Evolutionary conservation across 2,329 filamentous ascomycete genomes (phyloP).

Genomic region (Phaeosphaeria sp.): DNA sequence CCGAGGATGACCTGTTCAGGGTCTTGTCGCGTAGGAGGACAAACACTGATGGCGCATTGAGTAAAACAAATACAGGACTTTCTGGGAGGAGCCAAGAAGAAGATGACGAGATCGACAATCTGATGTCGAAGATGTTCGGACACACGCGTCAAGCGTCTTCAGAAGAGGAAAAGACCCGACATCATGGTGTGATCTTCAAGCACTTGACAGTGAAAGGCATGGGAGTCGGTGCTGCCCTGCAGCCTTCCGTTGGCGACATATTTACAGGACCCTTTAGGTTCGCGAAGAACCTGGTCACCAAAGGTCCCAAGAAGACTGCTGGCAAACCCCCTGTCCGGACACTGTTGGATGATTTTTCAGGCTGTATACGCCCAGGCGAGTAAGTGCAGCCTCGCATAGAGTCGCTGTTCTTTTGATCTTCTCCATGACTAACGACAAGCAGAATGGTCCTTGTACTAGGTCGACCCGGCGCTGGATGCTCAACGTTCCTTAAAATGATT

Average conservation of each 20-base stretch:
- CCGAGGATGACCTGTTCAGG: constrained; percentile 62
- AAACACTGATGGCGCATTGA: constrained; percentile 27
- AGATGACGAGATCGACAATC: constrained; percentile 63
- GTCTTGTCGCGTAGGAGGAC: constrained; percentile 60
- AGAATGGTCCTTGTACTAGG: constrained; percentile 72
- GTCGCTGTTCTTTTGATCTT: no score
- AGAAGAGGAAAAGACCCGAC: constrained; percentile 72
- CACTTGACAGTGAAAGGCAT: constrained; percentile 69
- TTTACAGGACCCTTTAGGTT: constrained; percentile 64
- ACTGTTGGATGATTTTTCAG: constrained; percentile 70
- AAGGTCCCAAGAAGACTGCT: constrained; percentile 48
- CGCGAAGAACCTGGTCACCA: constrained; percentile 59
- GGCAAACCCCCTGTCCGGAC: constrained; percentile 66
- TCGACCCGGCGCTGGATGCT: constrained; percentile 73
- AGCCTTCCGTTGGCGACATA: constrained; percentile 67
- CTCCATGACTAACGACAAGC: not conserved
- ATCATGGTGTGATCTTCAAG: constrained; percentile 72
- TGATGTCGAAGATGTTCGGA: constrained; percentile 77
- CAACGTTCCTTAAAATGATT: constrained; percentile 73
- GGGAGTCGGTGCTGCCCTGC: constrained; percentile 67
- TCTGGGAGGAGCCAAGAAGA: constrained; percentile 38
- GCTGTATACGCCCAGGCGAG: constrained; percentile 75
- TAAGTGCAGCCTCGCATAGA: not conserved
- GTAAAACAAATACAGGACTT: constrained; percentile 30
- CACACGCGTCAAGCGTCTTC: constrained; percentile 68